Percentiles rank a stretch among this genome's conserved stretches.
Conservation (phyloP, 768 basidiomycete species). For the Rhodotorula paludigena region DNA sequence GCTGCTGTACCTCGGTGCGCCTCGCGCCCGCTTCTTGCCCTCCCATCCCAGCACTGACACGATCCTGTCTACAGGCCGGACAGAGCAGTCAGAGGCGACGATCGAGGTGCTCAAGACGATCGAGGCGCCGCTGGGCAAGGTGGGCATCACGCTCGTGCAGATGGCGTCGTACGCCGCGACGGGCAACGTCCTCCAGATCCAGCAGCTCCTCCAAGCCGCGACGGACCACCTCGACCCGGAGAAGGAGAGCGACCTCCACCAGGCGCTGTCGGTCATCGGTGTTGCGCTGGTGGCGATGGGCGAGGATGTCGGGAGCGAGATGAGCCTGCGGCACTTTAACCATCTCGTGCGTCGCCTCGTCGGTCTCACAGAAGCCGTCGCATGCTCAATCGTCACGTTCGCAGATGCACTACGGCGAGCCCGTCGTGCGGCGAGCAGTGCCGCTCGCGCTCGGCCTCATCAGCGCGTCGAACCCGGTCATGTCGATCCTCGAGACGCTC, state of each 20-base stretch:
- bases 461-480: constrained; percentile 90
- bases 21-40: not conserved
- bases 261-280: constrained; percentile 86
- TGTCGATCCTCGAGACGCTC: constrained; percentile 88
- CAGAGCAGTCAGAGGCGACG: constrained; percentile 89
- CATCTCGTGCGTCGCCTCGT: constrained; percentile 64
- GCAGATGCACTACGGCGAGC: constrained; percentile 99
- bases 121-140: constrained; percentile 83
- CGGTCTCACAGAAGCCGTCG: not conserved
- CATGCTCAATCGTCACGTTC: constrained; percentile 3
- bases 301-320: constrained; percentile 93
- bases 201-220: constrained; percentile 85
- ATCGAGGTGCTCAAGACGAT: constrained; percentile 89
- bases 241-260: constrained; percentile 63
- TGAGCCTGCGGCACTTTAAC: constrained; percentile 96
- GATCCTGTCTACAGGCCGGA: constrained; percentile 59
- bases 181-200: constrained; percentile 88
- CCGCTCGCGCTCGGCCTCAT: constrained; percentile 93
- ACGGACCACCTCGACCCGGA: constrained; percentile 74
- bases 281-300: constrained; percentile 96
- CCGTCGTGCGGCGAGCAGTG: constrained; percentile 80
- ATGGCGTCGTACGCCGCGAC: constrained; percentile 92
- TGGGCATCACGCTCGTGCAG: constrained; percentile 85
- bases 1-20: constrained; percentile 77
- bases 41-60: too few relatives aligned